phyloP scores from a whole-genome alignment of 768 basidiomycete species.

The Jaapia argillacea region DNA sequence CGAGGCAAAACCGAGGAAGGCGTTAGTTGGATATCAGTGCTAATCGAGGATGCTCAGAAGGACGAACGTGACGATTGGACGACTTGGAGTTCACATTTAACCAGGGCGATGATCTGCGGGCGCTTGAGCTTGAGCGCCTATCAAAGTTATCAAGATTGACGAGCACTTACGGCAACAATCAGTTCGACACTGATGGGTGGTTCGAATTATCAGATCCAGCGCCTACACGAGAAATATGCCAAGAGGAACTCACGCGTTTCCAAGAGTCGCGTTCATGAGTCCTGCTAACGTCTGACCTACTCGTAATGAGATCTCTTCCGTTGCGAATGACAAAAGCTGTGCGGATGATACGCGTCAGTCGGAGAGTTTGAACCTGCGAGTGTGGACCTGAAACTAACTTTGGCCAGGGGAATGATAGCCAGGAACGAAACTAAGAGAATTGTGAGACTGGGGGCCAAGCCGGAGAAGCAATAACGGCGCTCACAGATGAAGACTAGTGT shows the following conservation, averaged over 20 bases:
- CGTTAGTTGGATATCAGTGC: neutral
- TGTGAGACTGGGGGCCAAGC: neutral
- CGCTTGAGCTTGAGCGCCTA: slow-evolving; percentile 6
- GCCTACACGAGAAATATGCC: neutral
- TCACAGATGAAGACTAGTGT: slow-evolving; percentile 68
- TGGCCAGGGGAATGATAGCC: slow-evolving; percentile 79
- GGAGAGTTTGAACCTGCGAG: neutral
- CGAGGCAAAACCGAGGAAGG: neutral
- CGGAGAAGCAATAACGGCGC: slow-evolving; percentile 23
- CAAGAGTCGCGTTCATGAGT: slow-evolving; percentile 77
- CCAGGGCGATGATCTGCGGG: slow-evolving; percentile 34
- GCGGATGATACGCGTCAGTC: slow-evolving; percentile 5
- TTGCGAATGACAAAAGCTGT: slow-evolving; percentile 74
- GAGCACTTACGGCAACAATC: slow-evolving; percentile 27
- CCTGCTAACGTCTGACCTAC: slow-evolving; percentile 81
- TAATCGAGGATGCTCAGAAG: neutral
- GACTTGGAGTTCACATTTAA: slow-evolving; percentile 31
- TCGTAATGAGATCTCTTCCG: slow-evolving; percentile 74
- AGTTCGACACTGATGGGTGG: slow-evolving; percentile 24
- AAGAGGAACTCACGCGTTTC: slow-evolving; percentile 18
- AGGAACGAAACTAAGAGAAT: slow-evolving; percentile 52
- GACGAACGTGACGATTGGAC: slow-evolving; percentile 35
- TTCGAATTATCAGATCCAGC: slow-evolving; percentile 1
- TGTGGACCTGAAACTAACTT: slow-evolving; percentile 28
- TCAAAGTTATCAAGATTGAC: neutral